A percentile compares a stretch with the other conserved stretches of the same genome.
Evolutionary conservation across 306 rosid genomes (phyloP).

Genomic region (Rosa lucieae): DNA sequence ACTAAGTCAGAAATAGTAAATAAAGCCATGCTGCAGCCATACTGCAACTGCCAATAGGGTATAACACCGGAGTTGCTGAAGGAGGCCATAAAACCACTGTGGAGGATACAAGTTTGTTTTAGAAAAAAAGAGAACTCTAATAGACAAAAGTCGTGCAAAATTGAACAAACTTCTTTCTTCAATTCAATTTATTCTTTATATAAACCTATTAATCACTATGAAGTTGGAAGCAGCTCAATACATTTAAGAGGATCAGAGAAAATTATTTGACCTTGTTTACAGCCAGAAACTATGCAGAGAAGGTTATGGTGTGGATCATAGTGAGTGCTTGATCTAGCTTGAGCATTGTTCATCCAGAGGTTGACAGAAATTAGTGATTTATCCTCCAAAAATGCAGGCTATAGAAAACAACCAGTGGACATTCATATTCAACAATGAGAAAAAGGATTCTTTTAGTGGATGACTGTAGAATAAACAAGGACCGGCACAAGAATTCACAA

Average conservation of each 20-base stretch:
- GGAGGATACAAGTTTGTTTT: conserved; percentile 24
- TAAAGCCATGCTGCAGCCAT: no score
- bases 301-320: conserved; percentile 96
- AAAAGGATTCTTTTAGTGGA: background rate
- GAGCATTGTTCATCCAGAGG: conserved; percentile 93
- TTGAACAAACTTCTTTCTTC: background rate
- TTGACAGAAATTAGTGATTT: conserved; percentile 67
- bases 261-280: conserved; percentile 63
- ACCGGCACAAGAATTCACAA: no score
- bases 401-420: conserved; percentile 27
- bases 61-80: conserved; percentile 74
- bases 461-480: no score
- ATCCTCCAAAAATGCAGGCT: conserved; percentile 70
- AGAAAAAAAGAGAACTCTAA: background rate
- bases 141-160: background rate
- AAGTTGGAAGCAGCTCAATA: background rate
- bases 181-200: background rate
- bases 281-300: conserved; percentile 82
- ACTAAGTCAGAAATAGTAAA: no score
- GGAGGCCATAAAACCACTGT: conserved; percentile 96
- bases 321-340: conserved; percentile 90
- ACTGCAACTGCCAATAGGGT: background rate
- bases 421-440: conserved; percentile 13
- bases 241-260: background rate
- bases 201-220: background rate